Percentiles rank a stretch among this genome's conserved stretches.
These are phyloP conservation scores for Leccinum ochraceum DNA, from an alignment of 768 basidiomycete genomes.

Conservation along the genomic window DNA sequence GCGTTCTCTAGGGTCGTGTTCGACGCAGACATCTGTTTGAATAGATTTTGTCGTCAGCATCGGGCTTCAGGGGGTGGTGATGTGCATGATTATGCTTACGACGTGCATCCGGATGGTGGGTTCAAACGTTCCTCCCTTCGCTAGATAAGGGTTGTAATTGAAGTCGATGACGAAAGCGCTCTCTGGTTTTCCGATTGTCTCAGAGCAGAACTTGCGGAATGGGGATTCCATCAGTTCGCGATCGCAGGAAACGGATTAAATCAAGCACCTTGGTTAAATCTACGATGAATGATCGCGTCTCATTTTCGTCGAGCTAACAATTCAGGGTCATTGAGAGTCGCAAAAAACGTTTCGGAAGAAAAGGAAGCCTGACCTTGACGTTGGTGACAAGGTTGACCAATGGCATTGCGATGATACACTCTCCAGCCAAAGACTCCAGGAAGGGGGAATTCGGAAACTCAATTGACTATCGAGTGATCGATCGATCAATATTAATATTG, in stretches of 20 bases:
- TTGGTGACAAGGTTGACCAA: conserved; percentile 37
- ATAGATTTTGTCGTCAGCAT: neutral
- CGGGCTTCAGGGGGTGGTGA: neutral
- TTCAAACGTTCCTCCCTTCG: conserved; percentile 59
- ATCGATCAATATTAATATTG: neutral
- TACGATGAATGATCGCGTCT: conserved; percentile 2
- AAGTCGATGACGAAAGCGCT: conserved; percentile 51
- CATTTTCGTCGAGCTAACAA: conserved; percentile 5
- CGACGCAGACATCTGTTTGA: conserved; percentile 51
- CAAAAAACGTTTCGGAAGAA: neutral
- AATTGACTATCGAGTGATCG: neutral
- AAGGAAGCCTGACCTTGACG: conserved; percentile 26
- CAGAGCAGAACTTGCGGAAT: conserved; percentile 39
- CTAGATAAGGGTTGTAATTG: conserved; percentile 54
- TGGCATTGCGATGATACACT: conserved; percentile 29
- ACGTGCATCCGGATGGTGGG: conserved; percentile 53
- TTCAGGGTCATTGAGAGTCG: neutral
- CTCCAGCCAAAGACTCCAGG: neutral
- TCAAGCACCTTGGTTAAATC: conserved; percentile 5
- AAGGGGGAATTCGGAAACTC: neutral
- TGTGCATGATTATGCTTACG: neutral
- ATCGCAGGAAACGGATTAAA: neutral
- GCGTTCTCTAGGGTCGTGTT: conserved; percentile 51
- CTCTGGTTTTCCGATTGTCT: conserved; percentile 53
- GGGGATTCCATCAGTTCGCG: neutral